Base-by-base conservation (phyloP, 1,284 basidiomycete species). In the Sporisorium reilianum region DNA sequence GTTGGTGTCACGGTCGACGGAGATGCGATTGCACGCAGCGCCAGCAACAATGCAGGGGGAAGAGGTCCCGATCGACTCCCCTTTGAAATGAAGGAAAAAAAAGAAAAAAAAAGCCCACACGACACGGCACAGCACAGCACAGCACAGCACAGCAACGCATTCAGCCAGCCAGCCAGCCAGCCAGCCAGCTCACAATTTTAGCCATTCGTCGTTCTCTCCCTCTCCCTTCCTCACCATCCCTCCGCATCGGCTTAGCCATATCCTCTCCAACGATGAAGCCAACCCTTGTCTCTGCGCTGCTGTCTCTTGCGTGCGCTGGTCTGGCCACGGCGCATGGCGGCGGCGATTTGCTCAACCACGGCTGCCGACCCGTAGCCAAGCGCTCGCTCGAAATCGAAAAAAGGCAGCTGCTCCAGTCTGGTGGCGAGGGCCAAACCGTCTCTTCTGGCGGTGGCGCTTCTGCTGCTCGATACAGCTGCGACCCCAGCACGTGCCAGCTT, bases 391-490 rank as follows among this genome's bases (percentile, higher is more conserved):
- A 55, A 14, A 25, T 77, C 18, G 26, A 48, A 11, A 68, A 77
- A 57, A 46, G 71, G 11, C 72, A 75, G 52, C 20, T 67, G 3
- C 26, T n/a, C 18, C 30, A 61, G 25, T 51, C 64, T 9, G 55
- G 69, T 23, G 77, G 79, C 34, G 80, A 81, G 41, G 80, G 80
- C 5, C 57, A 75, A 30, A 18, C 54, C 25, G 54, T 72, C 22
- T 38, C 68, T 9, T 26, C 26, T 18, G 51, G 64, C 30, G 78
- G 74, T 11, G 80, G 80, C 25, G 79, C 79, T 5, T 67, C 71
- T n/a, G 74, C 77, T 26, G 80, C 80, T 49, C 64, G 58, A 14
- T 82, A 82, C 71, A 76, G 53, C 54, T 82, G 80, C 54, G 78
- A 82, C 34, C 51, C 80, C 10, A 61, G 36, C 48, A 64, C 66